Base-by-base conservation (phyloP, 805 yeast genomes). In the Wickerhamiella galacta region DNA sequence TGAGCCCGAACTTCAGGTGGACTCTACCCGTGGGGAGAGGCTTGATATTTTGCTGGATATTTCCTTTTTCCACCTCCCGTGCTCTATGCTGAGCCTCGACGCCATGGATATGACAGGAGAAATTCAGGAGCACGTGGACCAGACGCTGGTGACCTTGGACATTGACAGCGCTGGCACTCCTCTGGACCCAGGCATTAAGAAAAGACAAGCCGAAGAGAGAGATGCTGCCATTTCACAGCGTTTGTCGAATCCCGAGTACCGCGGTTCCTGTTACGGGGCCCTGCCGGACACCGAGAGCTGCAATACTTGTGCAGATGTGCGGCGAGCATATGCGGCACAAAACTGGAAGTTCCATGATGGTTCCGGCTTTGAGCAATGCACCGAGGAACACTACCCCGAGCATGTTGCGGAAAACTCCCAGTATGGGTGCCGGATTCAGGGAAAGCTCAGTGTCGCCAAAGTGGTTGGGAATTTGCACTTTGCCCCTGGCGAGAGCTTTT, bases 271-370 rank as follows among this genome's bases (percentile, higher is more conserved):
- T 59, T 85, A 81, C 51, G 95, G 95, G 1, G 76, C 73, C 41
- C 87, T 77, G 52, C 41, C 55, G 0, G 57, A 54, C 14, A 70
- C 68, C 41, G 65, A 56, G 22, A 82, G 94, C 57, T 87, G 98
- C 58, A 77, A 82, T 51, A 68, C 77, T 18, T 87, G 98, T 61
- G 77, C 68, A 27, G 70, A 80, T 27, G 93, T 87, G 18, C 72
- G 70, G 41, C 54, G 62, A 41, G 95, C 95, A 0, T 90, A 87
- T 51, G 75, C 78, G 15, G 65, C 63, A 11, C 65, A 60, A 12
- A 74, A 70, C 22, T 90, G 96, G 96, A 85, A 77, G 3, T 87
- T 90, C 55, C 77, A 60, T 46, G 96, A 87, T 52, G 96, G 96
- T 37, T 61, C 67, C 35, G 72, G 79, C 38, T 72, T 90, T 38